Base-by-base conservation (phyloP, 495 filamentous ascomycete genomes). In the Annulohypoxylon stygium region DNA sequence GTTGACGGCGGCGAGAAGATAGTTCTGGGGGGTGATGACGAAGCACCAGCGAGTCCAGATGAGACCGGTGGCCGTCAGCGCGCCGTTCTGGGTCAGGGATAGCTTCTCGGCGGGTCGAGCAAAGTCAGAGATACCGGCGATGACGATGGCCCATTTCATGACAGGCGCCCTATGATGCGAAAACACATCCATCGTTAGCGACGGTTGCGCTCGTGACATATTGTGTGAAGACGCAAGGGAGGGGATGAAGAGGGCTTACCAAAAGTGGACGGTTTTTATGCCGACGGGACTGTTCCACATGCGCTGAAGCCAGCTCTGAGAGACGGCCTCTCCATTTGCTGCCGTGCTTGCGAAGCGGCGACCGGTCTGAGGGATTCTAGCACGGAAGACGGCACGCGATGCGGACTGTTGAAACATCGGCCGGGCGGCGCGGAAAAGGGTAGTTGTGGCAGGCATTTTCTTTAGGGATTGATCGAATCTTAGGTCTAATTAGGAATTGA, bases 21-120 rank as follows among this genome's bases (percentile, higher is more conserved):
- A 84, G 85, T 99, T 99, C 79, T 88, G 88, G 67, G 96, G 96
- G 80, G 90, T 94, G 83, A 99, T 99, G 78, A 99, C 91, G 81
- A 97, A 86, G 86, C 96, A 99, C 96, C 96, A 99, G 37, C 96
- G 89, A 30, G 96, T 99, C 96, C 96, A 99, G 86, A 99, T 99
- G 47, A 89, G 81, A 61, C 96, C 96, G n/a, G 96, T 99, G 61
- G 88, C 87, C 70, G 90, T 93, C 45, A 99, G 88, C 26, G 96
- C 96, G 51, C 82, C 81, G 83, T 98, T 99, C 83, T 97, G 95
- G 14, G 92, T 93, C 16, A 97, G 84, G 36, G 95, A 97, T 69
- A 99, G 93, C 79, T 91, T 91, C 79, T 95, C 92, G 51, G 93
- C 92, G n/a, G 96, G 96, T 67, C 96, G 94, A 65, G 89, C 86